A percentile compares a stretch with the other conserved stretches of the same genome.
phyloP scores from a whole-genome alignment of 495 filamentous ascomycete genomes.

The Cercophora samala region DNA sequence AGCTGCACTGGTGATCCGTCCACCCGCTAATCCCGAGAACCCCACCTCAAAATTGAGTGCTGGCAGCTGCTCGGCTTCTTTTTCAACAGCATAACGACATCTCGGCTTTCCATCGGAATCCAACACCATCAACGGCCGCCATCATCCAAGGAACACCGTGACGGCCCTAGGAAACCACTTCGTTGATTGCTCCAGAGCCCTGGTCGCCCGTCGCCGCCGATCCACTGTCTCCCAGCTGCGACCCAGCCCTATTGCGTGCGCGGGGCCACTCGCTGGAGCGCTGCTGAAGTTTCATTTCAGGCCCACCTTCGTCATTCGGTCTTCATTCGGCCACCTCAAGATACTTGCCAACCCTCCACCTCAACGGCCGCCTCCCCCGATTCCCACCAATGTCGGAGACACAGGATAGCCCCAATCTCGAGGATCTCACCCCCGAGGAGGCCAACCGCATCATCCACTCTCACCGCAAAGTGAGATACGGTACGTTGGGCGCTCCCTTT shows the following conservation, averaged over 20 bases:
- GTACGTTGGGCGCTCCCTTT: conserved; percentile 46
- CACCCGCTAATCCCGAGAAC: conserved; percentile 25
- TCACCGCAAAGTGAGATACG: conserved; percentile 57
- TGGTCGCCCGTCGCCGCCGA: background rate
- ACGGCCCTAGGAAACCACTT: background rate
- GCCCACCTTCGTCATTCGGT: conserved; percentile 17
- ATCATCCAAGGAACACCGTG: background rate
- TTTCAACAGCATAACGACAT: conserved; percentile 10
- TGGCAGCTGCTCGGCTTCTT: conserved; percentile 27
- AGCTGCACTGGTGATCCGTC: conserved; percentile 1
- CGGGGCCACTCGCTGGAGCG: background rate
- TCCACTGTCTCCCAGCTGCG: background rate
- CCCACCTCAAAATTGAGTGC: conserved; percentile 19
- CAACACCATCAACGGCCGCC: conserved; percentile 7
- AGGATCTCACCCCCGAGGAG: conserved; percentile 55
- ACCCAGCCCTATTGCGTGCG: background rate
- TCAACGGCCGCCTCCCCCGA: conserved; percentile 3
- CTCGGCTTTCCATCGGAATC: conserved; percentile 42
- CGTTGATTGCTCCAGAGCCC: background rate
- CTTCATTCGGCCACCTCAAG: conserved; percentile 16
- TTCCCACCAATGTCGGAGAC: conserved; percentile 33
- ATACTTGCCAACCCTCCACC: background rate
- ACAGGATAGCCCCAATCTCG: conserved; percentile 38
- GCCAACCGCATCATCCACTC: conserved; percentile 58
- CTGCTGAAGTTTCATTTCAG: background rate